A percentile compares a stretch with the other conserved stretches of the same genome.
Conservation (phyloP, 2,329 filamentous ascomycete genomes). For the Ophiobolus disseminans region DNA sequence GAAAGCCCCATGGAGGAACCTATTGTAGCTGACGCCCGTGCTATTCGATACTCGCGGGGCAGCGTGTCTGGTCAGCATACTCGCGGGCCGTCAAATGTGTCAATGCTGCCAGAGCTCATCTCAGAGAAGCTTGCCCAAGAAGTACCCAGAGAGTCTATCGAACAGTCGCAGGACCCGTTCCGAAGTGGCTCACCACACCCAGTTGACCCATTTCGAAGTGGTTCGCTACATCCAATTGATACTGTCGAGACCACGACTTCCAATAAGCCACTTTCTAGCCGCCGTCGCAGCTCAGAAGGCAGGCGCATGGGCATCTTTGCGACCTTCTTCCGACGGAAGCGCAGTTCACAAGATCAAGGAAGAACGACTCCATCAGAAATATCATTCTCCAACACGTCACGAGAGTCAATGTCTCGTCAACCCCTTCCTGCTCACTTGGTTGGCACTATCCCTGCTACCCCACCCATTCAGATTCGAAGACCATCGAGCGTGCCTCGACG, state of each 20-base stretch:
- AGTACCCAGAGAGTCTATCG: constrained; percentile 53
- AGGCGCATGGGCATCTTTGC: constrained; percentile 46
- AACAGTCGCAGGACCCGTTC: constrained; percentile 36
- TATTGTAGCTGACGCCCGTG: constrained; percentile 57
- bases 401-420: constrained; percentile 78
- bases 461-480: constrained; percentile 52
- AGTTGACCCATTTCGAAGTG: constrained; percentile 42
- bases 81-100: constrained; percentile 59
- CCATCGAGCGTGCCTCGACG: constrained; percentile 71
- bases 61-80: constrained; percentile 57
- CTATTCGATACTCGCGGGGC: constrained; percentile 56
- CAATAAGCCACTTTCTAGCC: constrained; percentile 31
- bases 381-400: constrained; percentile 83
- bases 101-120: constrained; percentile 59
- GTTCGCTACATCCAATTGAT: constrained; percentile 43
- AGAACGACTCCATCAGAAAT: constrained; percentile 69
- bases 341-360: constrained; percentile 56
- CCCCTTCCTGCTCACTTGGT: constrained; percentile 59
- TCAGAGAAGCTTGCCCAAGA: constrained; percentile 49
- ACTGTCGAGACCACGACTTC: constrained; percentile 41
- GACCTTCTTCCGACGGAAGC: constrained; percentile 72
- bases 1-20: constrained; percentile 55
- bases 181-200: constrained; percentile 44
- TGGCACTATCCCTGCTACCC: constrained; percentile 44
- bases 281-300: constrained; percentile 45